phyloP scores from a whole-genome alignment of 768 basidiomycete genomes.

The Xanthoconium purpureum region DNA sequence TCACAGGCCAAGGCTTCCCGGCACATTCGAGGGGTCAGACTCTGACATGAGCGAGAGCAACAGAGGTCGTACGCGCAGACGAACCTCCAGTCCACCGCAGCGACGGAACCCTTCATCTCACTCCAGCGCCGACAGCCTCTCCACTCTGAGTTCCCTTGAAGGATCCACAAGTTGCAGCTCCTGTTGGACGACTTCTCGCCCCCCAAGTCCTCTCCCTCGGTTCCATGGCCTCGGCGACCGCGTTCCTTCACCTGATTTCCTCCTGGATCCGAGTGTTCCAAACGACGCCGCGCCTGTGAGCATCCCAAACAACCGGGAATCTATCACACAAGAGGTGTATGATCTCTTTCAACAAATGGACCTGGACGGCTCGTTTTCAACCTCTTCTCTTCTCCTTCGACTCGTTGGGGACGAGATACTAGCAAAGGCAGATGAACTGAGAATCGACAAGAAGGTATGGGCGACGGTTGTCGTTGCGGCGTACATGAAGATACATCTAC shows the following conservation, averaged over 20 bases:
- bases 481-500: slow-evolving; percentile 40
- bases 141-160: slow-evolving; percentile 50
- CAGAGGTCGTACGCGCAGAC: slow-evolving; percentile 2
- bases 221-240: slow-evolving; percentile 28
- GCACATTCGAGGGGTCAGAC: slow-evolving; percentile 18
- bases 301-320: neutral
- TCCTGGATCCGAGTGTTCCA: neutral
- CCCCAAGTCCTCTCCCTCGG: slow-evolving; percentile 21
- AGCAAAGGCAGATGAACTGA: slow-evolving; percentile 28
- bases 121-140: slow-evolving; percentile 36
- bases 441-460: slow-evolving; percentile 42
- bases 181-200: slow-evolving; percentile 31
- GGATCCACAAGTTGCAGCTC: slow-evolving; percentile 33
- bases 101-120: slow-evolving; percentile 18
- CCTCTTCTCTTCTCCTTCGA: slow-evolving; percentile 26
- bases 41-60: slow-evolving; percentile 1
- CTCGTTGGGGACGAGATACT: slow-evolving; percentile 39
- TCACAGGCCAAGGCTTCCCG: slow-evolving; percentile 14
- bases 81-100: neutral
- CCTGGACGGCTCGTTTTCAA: slow-evolving; percentile 49
- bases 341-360: slow-evolving; percentile 39
- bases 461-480: slow-evolving; percentile 47
- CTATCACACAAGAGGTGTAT: slow-evolving; percentile 29
- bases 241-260: slow-evolving; percentile 34
- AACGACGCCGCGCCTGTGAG: neutral